A percentile compares a stretch with the other conserved stretches of the same genome.
Conservation (phyloP, 2,329 filamentous ascomycete genomes). For the Talaromyces amestolkiae region DNA sequence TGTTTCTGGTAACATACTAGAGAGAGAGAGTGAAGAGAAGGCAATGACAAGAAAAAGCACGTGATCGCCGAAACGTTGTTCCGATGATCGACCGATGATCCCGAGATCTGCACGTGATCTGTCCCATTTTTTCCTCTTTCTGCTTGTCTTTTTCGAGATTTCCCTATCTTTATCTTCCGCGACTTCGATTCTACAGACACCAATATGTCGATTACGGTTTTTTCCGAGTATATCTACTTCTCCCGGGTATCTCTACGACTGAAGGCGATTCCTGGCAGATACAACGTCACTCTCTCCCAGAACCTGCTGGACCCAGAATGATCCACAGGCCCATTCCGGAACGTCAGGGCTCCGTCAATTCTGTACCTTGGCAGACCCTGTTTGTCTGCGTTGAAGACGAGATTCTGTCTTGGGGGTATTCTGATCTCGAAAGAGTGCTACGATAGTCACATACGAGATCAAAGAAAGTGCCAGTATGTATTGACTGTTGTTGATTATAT, state of each 20-base stretch:
- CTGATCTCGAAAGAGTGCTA: background rate
- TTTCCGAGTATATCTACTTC: background rate
- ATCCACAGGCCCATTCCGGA: background rate
- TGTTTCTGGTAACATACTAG: background rate
- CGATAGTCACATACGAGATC: background rate
- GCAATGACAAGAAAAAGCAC: background rate
- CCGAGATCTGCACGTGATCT: slow-evolving; percentile 9
- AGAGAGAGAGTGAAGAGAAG: background rate
- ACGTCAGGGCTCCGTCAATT: slow-evolving; percentile 13
- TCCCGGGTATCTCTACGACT: too few species aligned
- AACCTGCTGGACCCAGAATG: background rate
- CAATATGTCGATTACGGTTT: background rate
- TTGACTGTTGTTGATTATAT: background rate
- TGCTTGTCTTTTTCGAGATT: background rate
- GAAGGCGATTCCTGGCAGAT: too few species aligned
- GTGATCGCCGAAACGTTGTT: slow-evolving; percentile 7
- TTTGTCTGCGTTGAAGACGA: background rate
- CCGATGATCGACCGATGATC: background rate
- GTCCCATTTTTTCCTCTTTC: background rate
- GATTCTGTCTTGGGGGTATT: background rate
- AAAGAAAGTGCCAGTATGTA: background rate
- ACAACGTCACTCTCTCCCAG: background rate
- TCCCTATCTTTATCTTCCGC: background rate
- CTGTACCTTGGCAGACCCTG: background rate
- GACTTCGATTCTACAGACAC: background rate